These are phyloP conservation scores for Ashbya aceris DNA, from an alignment of 1,139 yeast genomes.

Conservation along the genomic window DNA sequence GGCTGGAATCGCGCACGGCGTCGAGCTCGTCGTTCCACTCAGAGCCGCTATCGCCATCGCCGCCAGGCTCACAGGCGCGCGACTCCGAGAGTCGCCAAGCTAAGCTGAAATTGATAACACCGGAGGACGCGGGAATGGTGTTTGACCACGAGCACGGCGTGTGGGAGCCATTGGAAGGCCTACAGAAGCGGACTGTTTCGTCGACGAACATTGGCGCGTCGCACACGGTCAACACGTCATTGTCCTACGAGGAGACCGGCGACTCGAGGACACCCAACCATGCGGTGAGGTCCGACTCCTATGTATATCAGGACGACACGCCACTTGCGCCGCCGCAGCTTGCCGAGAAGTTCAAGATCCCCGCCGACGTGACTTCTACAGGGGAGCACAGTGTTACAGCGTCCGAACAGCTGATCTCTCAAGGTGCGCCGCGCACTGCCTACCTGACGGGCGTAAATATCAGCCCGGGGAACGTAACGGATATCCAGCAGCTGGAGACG, in stretches of 20 bases:
- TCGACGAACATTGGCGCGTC: slow-evolving; percentile 2
- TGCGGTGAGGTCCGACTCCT: not conserved
- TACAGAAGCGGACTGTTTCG: not conserved
- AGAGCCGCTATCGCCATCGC: slow-evolving; percentile 6
- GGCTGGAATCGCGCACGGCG: slow-evolving; percentile 1
- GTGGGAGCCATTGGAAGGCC: slow-evolving; percentile 16
- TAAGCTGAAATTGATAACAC: slow-evolving; percentile 19
- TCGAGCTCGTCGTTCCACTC: slow-evolving; percentile 5
- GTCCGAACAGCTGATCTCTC: slow-evolving; percentile 4
- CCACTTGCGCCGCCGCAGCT: slow-evolving; percentile 22
- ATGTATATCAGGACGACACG: slow-evolving; percentile 14
- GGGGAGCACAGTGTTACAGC: not conserved
- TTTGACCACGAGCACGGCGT: slow-evolving; percentile 22
- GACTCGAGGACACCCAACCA: not conserved
- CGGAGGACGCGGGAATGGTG: slow-evolving; percentile 25
- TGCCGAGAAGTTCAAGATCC: slow-evolving; percentile 12
- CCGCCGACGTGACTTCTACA: not conserved
- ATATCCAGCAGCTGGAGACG: slow-evolving; percentile 15
- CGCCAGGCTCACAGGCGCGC: not conserved
- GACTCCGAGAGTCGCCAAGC: not conserved
- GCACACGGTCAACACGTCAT: not conserved
- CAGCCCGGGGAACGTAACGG: slow-evolving; percentile 16
- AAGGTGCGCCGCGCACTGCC: not conserved
- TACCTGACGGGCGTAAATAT: not conserved
- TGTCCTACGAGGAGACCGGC: slow-evolving; percentile 2